Evolutionary conservation across 306 rosid genomes (phyloP), one percentile per base, ranked within the genome.

Genomic region (Arachis hypogaea): DNA sequence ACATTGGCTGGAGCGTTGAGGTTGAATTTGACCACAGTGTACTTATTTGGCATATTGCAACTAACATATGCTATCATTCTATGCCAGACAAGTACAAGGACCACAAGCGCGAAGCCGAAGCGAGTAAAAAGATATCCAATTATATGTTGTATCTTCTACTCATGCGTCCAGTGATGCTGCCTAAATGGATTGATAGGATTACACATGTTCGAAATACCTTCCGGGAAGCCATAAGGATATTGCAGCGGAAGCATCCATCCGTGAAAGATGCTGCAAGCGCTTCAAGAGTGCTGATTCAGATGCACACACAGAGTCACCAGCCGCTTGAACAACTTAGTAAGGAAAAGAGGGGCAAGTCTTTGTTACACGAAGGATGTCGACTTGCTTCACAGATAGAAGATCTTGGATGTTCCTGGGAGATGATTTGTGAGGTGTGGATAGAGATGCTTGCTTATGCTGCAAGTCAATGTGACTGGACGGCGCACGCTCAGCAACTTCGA

Each of bases 1-100:
- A 6, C 7, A 5, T 61, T 10, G 10, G 4, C 4, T 60, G 75
- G 76, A 62, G 81, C 68, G 11, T 56, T 62, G 0, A 69, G 29
- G 59, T 43, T 4, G 81, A 62, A 49, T 77, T 77, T 62, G 81
- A 77, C 28, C 28, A 69, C 16, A 77, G 76, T 65, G 57, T 77
- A 61, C 8, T 58, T 28, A 74, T 81, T 43, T 81, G 84, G 84
- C 84, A 81, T 44, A 81, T 81, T 30, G 81, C 84, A 4, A 81
- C 81, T 5, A 78, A 76, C 51, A 77, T 81, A 3, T 76, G 81
- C 2, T 71, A 49, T 11, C 18, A 41, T 56, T 64, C 59, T 33
- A 33, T 4, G 4, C 38, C 38, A 33, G 38, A 33, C 4, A 4
- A 33, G 38, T 33, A 33, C 38, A 33, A 33, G 38, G 4, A 33